Evolutionary conservation across 306 rosid genomes (phyloP), one percentile per base, ranked within the genome.

Genomic region (Acacia confusa): DNA sequence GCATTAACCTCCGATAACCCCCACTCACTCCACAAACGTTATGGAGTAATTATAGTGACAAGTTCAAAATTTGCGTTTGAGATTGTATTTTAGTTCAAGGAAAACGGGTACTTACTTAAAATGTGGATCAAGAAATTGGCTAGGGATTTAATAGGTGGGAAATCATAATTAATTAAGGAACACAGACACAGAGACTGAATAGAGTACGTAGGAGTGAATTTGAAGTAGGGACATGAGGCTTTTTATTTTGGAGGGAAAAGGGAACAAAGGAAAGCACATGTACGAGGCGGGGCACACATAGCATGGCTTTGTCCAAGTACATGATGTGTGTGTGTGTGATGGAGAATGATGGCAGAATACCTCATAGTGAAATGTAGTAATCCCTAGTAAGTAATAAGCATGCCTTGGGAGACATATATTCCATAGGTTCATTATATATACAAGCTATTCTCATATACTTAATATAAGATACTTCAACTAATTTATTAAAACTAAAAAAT

Each of bases 261-360:
- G 83, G 82, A 85, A 77, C 75, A 53, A 30, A 64, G 63, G 32
- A 72, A 53, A 72, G 79, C 36, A 72, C 53, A 45, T 83, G n/a
- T 88, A 85, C 86, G 84, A 71, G 91, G 87, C 24, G 67, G 44
- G 48, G 60, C 7, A 3, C 40, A 25, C 75, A 44, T n/a, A 45
- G 38, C 20, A 71, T 24, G 38, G 22, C 40, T 22, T 12, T 22
- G 53, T 40, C 52, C 44, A 63, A 64, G 1, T 16, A 45, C 70
- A 57, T 53, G 36, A 4, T 32, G 36, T 32, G 8, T 36, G 38
- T 32, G 34, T 34, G 48, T 44, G 45, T 79, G 89, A 77, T 28
- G 43, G 75, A 57, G 77, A 53, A 44, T 66, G 70, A 67, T 79
- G 15, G 40, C 44, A 79, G 64, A 79, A n/a, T 63, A 66, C 64